Conservation (phyloP, 1,284 basidiomycete genomes). For the Ustilago trichophora region DNA sequence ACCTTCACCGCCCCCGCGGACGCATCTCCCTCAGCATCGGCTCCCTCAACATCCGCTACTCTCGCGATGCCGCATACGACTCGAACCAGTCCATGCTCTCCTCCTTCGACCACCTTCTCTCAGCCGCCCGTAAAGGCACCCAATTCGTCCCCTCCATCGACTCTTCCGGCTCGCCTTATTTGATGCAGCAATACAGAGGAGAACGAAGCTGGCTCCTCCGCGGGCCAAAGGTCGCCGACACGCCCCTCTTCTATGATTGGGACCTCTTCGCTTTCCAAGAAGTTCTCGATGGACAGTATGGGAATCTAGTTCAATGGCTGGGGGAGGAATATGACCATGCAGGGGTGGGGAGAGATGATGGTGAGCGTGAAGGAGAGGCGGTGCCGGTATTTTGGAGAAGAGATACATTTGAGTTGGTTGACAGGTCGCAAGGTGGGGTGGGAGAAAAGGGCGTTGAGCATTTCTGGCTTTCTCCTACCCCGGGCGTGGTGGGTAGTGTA, state of each 20-base stretch:
- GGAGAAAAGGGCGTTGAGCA: slow-evolving; percentile 48
- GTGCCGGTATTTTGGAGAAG: slow-evolving; percentile 49
- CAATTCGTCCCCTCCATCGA: neutral
- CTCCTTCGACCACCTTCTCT: slow-evolving; percentile 6
- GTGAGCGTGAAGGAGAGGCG: slow-evolving; percentile 38
- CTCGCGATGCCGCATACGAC: slow-evolving; percentile 26
- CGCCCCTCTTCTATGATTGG: slow-evolving; percentile 43
- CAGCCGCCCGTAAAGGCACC: slow-evolving; percentile 2
- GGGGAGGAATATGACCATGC: slow-evolving; percentile 43
- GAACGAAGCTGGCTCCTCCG: slow-evolving; percentile 42
- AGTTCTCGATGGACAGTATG: slow-evolving; percentile 44
- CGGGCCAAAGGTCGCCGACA: slow-evolving; percentile 39
- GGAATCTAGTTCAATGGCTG: slow-evolving; percentile 17
- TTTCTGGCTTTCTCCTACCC: slow-evolving; percentile 52
- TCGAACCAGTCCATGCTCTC: slow-evolving; percentile 8
- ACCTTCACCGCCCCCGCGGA: neutral
- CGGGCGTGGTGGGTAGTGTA: slow-evolving; percentile 29
- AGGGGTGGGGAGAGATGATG: slow-evolving; percentile 49
- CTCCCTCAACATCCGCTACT: slow-evolving; percentile 47
- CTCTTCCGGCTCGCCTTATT: slow-evolving; percentile 9
- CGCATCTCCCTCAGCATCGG: slow-evolving; percentile 27
- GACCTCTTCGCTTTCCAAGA: slow-evolving; percentile 54
- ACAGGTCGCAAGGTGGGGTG: slow-evolving; percentile 29
- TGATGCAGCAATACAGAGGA: slow-evolving; percentile 32
- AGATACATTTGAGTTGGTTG: slow-evolving; percentile 33